Evolutionary conservation across 169 alveolate genomes (phyloP), one percentile per base, ranked within the genome.

Genomic region (Plasmodium vivax): DNA sequence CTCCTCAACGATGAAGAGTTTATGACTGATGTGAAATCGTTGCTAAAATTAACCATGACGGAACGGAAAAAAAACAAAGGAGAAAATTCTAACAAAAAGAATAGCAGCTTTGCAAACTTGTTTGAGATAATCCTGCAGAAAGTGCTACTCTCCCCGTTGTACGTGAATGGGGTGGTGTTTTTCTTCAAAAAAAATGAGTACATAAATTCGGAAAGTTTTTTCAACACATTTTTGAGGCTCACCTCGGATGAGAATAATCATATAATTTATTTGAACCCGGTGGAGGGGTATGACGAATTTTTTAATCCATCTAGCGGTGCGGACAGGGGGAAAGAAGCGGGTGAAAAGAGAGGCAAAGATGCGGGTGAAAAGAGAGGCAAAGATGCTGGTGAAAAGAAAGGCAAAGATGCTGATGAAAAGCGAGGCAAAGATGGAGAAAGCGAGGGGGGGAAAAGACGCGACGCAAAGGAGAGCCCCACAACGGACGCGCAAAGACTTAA

Each of bases 181-280:
- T 77, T 87, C 45, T 87, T 77, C 56, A 87, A 87, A 87, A 87
- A 87, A 54, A 87, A 87, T 38, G 80, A 87, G 23, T 87, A 87
- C 81, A 87, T 87, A 87, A 87, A 77, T 87, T 51, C 85, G 45
- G 88, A 87, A 16, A 16, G 30, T 9, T 87, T 87, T 77, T 87
- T 87, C 45, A 87, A 30, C 16, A 41, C 32, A 36, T 75, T 71
- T 56, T 41, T 87, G 68, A 87, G 81, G 27, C 68, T 79, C 36
- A 36, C 27, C 34, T 43, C 45, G 41, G 87, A 87, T 54, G 87
- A 79, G 34, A 87, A 87, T 77, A 54, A 77, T 74, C 41, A 71
- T 71, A 71, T 87, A 54, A 56, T 87, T 56, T 30, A 87, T 77
- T 75, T 87, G 56, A 87, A 87, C 71, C 87, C 93, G n/a, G 32